These are phyloP conservation scores for Aspergillus tubingensis DNA, from an alignment of 2,329 filamentous ascomycete species.

Conservation along the genomic window DNA sequence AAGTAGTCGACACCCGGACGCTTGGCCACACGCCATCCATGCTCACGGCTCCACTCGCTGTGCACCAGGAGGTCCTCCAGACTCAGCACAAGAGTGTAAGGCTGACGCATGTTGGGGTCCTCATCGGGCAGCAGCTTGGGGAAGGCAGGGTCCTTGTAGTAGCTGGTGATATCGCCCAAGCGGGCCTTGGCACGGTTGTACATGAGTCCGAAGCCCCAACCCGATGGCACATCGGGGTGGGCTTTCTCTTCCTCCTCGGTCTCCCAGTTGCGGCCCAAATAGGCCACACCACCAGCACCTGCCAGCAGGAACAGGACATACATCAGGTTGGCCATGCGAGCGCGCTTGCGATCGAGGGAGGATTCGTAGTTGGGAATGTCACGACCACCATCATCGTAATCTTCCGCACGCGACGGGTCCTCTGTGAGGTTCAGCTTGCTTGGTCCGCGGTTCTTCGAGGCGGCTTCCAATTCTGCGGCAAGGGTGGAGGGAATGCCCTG, in stretches of 20 bases:
- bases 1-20: constrained; percentile 96
- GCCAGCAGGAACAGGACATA: constrained; percentile 64
- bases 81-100: constrained; percentile 89
- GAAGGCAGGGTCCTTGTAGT: constrained; percentile 96
- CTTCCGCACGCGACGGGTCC: constrained; percentile 48
- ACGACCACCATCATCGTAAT: constrained; percentile 53
- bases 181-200: constrained; percentile 79
- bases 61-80: constrained; percentile 93
- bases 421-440: constrained; percentile 56
- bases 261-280: constrained; percentile 87
- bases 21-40: constrained; percentile 95
- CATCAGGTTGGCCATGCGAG: constrained; percentile 72
- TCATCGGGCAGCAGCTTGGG: constrained; percentile 78
- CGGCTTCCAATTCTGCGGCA: constrained; percentile 67
- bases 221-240: constrained; percentile 73
- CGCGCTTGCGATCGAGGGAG: constrained; percentile 80
- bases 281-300: constrained; percentile 63
- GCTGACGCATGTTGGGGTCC: constrained; percentile 76
- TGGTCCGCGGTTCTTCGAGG: constrained; percentile 39
- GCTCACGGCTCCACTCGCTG: constrained; percentile 89
- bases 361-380: constrained; percentile 82
- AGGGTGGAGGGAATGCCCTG: constrained; percentile 92
- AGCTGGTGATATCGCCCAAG: constrained; percentile 73
- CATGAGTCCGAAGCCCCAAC: constrained; percentile 74
- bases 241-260: constrained; percentile 67